Conservation (phyloP, 2,329 filamentous ascomycete genomes). For the Apiospora arundinis region DNA sequence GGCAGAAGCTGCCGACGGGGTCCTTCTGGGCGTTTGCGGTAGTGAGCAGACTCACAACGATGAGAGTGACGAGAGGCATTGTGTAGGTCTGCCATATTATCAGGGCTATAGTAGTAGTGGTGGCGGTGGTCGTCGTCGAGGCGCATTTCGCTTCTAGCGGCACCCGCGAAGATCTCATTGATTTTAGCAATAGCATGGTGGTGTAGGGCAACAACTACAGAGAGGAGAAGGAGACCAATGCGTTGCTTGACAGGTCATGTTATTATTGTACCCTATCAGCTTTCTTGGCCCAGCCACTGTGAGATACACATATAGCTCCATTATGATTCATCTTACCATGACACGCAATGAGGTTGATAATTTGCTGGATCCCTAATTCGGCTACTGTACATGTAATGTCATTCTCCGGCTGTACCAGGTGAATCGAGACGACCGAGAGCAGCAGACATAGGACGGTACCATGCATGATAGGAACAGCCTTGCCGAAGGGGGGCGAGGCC, state of each 20-base stretch:
- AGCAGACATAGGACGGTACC: slow-evolving; percentile 1
- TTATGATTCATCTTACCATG: not conserved
- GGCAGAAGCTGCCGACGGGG: slow-evolving; percentile 60
- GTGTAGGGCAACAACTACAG: not conserved
- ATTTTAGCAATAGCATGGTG: not conserved
- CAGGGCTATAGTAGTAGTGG: not conserved
- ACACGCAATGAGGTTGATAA: not conserved
- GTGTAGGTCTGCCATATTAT: not conserved
- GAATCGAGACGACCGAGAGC: not conserved
- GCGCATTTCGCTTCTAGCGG: not conserved
- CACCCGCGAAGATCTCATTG: not conserved
- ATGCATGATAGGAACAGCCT: not conserved
- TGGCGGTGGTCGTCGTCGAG: not conserved
- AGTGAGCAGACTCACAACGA: not conserved
- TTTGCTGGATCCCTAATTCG: not conserved
- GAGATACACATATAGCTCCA: not conserved
- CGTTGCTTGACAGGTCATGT: not conserved
- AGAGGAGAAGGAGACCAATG: not conserved
- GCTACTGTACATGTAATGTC: slow-evolving; percentile 3
- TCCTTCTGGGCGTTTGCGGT: slow-evolving; percentile 37
- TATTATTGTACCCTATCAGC: not conserved
- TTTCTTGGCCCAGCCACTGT: not conserved
- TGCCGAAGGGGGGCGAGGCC: not conserved
- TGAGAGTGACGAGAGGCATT: not conserved
- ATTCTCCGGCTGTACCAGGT: not conserved